phyloP scores from a whole-genome alignment of 2,329 filamentous ascomycete species.

The Aspergillus fumigatus region DNA sequence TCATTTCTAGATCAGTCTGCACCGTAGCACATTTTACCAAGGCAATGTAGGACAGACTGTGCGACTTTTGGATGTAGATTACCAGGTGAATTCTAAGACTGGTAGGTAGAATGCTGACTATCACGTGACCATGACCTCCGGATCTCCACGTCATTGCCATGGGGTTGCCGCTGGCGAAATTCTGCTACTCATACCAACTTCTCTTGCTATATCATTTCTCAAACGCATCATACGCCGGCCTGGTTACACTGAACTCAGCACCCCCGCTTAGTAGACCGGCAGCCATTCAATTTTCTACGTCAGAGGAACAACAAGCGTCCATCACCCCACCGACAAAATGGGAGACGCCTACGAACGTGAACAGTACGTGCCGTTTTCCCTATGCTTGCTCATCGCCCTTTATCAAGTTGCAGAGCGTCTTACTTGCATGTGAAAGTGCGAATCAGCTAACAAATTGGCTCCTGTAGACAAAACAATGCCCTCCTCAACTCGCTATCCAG shows the following conservation, averaged over 20 bases:
- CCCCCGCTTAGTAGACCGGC: neutral
- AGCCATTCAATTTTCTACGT: neutral
- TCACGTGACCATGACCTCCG: constrained; percentile 6
- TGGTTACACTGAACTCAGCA: neutral
- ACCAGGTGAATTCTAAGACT: too few relatives aligned
- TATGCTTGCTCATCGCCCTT: neutral
- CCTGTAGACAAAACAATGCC: constrained; percentile 77
- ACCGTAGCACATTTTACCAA: neutral
- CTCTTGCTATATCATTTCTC: neutral
- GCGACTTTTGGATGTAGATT: neutral
- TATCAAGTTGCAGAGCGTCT: neutral
- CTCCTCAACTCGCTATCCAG: constrained; percentile 84
- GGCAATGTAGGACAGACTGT: neutral
- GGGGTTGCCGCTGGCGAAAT: neutral
- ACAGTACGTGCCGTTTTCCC: constrained; percentile 41
- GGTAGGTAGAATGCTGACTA: neutral
- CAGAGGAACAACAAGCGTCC: neutral
- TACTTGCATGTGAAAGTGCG: neutral
- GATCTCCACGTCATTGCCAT: neutral
- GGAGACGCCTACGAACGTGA: constrained; percentile 75
- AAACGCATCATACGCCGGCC: neutral
- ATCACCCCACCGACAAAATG: constrained; percentile 44
- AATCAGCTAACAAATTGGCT: neutral
- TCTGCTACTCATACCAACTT: neutral
- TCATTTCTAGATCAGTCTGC: neutral